These are phyloP conservation scores for Puccinellia tenuiflora DNA, from an alignment of 176 grass and related monocot genomes.

Conservation along the genomic window DNA sequence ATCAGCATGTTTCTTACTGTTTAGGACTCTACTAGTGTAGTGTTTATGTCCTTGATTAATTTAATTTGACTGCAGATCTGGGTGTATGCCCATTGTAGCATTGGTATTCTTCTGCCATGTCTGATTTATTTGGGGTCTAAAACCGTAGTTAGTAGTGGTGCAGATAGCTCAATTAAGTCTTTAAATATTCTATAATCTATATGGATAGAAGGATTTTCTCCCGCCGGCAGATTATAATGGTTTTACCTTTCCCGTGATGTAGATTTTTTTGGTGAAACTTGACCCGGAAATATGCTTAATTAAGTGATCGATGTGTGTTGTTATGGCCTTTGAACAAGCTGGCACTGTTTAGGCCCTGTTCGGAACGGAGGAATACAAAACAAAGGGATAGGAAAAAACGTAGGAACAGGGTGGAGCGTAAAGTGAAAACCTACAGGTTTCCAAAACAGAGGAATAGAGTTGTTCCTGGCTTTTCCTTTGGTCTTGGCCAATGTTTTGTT, in stretches of 20 bases:
- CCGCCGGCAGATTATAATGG: not conserved
- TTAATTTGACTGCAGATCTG: not conserved
- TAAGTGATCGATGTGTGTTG: not conserved
- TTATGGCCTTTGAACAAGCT: constrained; percentile 1
- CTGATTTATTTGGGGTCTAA: not conserved
- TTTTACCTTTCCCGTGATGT: not conserved
- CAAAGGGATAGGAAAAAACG: no score
- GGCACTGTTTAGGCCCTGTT: no score
- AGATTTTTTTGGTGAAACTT: not conserved
- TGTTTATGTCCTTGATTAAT: not conserved
- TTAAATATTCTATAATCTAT: not conserved
- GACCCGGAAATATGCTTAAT: not conserved
- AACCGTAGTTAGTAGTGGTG: not conserved
- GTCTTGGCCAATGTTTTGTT: no score
- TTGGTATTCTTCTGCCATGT: not conserved
- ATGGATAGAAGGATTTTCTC: not conserved
- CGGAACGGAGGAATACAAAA: no score
- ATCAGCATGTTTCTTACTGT: not conserved
- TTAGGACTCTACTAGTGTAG: not conserved
- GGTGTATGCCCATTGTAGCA: constrained; percentile 16
- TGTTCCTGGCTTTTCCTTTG: no score
- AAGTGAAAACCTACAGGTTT: no score
- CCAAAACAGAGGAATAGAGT: no score
- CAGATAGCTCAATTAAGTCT: not conserved
- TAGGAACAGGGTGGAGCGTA: no score